A percentile compares a stretch with the other conserved stretches of the same genome.
These are phyloP conservation scores for Beauveria caledonica DNA, from an alignment of 2,329 filamentous ascomycete species.

Conservation along the genomic window DNA sequence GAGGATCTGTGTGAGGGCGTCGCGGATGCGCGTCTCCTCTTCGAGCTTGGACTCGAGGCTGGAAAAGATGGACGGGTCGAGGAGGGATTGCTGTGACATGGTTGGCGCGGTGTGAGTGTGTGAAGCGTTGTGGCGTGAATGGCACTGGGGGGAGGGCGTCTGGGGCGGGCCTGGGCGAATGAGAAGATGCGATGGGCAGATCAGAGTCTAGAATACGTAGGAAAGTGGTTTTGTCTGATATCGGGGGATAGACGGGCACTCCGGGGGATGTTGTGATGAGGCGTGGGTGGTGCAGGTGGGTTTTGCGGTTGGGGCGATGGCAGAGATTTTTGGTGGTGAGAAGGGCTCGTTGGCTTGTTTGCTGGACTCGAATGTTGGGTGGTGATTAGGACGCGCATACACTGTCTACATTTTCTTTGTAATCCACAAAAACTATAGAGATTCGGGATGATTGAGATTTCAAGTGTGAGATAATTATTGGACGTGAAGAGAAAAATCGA, in stretches of 20 bases:
- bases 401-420: no score
- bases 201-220: background rate
- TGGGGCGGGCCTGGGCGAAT: background rate
- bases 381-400: background rate
- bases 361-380: background rate
- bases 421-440: no score
- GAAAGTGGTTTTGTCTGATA: no score
- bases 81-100: constrained; percentile 29
- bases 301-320: background rate
- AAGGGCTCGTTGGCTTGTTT: background rate
- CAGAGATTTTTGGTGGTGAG: background rate
- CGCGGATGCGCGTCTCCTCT: constrained; percentile 72
- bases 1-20: constrained; percentile 74
- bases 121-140: background rate
- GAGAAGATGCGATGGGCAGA: background rate
- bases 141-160: background rate
- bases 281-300: background rate
- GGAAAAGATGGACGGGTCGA: constrained; percentile 79
- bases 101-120: background rate
- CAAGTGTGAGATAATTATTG: no score
- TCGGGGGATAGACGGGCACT: no score
- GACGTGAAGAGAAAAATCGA: no score
- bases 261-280: no score
- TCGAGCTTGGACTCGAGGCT: constrained; percentile 84
- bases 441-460: no score